Percentiles rank a stretch among this genome's conserved stretches.
These are phyloP conservation scores for Talaromyces rugulosus DNA, from an alignment of 2,329 filamentous ascomycete species.

Conservation along the genomic window DNA sequence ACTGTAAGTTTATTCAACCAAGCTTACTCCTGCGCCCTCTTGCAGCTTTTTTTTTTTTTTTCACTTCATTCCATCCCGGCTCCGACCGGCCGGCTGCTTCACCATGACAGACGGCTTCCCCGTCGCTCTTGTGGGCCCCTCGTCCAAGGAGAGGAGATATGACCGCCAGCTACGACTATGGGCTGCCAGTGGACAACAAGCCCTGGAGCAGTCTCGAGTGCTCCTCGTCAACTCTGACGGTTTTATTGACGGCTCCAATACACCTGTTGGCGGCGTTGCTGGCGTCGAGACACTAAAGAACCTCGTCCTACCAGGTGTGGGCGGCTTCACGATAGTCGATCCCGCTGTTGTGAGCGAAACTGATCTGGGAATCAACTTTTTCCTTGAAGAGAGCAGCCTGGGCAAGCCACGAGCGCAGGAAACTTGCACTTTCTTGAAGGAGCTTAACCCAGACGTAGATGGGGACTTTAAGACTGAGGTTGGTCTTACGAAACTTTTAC, in stretches of 20 bases:
- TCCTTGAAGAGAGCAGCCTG: conserved; percentile 73
- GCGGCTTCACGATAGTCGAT: conserved; percentile 87
- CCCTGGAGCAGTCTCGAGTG: conserved; percentile 87
- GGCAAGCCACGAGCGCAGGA: conserved; percentile 75
- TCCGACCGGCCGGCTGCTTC: neutral
- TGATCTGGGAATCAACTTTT: conserved; percentile 95
- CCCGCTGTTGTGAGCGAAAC: conserved; percentile 69
- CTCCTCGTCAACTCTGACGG: conserved; percentile 73
- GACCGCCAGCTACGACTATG: conserved; percentile 92
- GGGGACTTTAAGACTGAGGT: conserved; percentile 65
- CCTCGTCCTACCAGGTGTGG: conserved; percentile 88
- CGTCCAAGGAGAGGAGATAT: conserved; percentile 71
- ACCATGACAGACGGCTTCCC: conserved; percentile 35
- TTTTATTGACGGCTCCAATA: conserved; percentile 29
- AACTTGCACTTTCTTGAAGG: conserved; percentile 70
- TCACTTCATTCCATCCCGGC: neutral
- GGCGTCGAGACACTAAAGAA: conserved; percentile 94
- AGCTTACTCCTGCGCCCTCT: neutral
- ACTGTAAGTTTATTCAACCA: too few relatives aligned
- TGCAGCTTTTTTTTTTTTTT: too few relatives aligned
- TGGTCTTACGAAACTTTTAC: conserved; percentile 9
- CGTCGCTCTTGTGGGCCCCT: conserved; percentile 42
- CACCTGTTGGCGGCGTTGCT: conserved; percentile 68
- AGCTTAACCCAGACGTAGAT: conserved; percentile 88
- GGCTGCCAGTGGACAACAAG: conserved; percentile 87